phyloP scores from a whole-genome alignment of 352 stramenopile genomes.

The Phytophthora vignae region DNA sequence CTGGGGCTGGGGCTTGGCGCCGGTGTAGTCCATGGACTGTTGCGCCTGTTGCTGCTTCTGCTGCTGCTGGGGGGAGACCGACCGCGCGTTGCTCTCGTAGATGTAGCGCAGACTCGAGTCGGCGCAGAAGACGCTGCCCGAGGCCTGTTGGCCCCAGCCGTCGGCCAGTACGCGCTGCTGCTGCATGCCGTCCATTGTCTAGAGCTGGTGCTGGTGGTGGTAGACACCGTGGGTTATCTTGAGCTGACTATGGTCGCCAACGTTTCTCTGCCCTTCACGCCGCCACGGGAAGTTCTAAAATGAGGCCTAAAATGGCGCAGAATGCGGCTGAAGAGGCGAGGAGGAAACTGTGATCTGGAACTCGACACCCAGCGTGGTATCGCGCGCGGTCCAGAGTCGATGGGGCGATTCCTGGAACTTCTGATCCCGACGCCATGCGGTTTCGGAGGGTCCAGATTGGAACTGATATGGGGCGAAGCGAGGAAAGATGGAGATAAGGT shows the following conservation, averaged over 20 bases:
- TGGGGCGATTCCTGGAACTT: conserved; percentile 21
- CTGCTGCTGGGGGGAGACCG: background rate
- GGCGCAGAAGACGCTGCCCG: conserved; percentile 80
- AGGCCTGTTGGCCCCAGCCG: conserved; percentile 63
- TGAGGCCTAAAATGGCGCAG: background rate
- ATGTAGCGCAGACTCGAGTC: conserved; percentile 85
- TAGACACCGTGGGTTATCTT: conserved; percentile 10
- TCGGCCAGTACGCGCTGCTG: conserved; percentile 76
- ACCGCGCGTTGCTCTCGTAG: conserved; percentile 59
- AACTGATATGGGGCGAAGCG: background rate
- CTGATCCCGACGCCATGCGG: background rate
- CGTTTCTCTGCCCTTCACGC: conserved; percentile 23
- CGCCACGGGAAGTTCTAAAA: conserved; percentile 36
- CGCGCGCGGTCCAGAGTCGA: conserved; percentile 19
- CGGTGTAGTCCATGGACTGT: conserved; percentile 1
- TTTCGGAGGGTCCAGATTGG: background rate
- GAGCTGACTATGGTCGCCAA: conserved; percentile 20
- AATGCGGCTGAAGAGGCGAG: background rate
- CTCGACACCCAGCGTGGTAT: conserved; percentile 20
- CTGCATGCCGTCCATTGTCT: conserved; percentile 34
- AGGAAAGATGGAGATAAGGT: background rate
- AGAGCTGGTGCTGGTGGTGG: background rate
- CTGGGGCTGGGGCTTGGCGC: conserved; percentile 4
- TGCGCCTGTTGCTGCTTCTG: conserved; percentile 16
- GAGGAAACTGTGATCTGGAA: conserved; percentile 10